A percentile compares a stretch with the other conserved stretches of the same genome.
Conservation (phyloP, 495 filamentous ascomycete genomes). For the Parachaetomium inaequale region DNA sequence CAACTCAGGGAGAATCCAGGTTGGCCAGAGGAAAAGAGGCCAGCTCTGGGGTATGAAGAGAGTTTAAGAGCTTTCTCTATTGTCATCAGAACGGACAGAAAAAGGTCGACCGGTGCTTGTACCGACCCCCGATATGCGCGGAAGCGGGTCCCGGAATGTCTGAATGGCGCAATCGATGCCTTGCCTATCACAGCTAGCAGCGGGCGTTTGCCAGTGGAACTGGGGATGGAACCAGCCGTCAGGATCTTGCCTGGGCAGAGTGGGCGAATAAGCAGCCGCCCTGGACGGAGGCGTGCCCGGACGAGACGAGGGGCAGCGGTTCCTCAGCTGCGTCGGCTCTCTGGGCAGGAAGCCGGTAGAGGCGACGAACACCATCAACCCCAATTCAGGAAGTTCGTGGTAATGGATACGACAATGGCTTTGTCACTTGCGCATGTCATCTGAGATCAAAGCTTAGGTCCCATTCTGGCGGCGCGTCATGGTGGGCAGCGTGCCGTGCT, state of each 20-base stretch:
- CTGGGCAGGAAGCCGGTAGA: not conserved
- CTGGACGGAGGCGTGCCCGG: not conserved
- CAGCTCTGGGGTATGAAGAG: not conserved
- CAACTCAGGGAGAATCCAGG: not conserved
- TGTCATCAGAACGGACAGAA: not conserved
- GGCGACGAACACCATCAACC: not conserved
- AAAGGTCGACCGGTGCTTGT: not conserved
- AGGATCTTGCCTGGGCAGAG: slow-evolving; percentile 4
- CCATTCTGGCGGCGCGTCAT: slow-evolving; percentile 1
- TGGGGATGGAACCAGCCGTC: not conserved
- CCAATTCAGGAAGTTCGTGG: not conserved
- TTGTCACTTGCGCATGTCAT: not conserved
- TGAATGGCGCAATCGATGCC: slow-evolving; percentile 32
- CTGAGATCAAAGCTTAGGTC: not conserved
- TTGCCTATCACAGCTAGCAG: slow-evolving; percentile 27
- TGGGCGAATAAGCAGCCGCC: slow-evolving; percentile 1
- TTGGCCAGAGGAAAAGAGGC: not conserved
- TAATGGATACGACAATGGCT: slow-evolving; percentile 1
- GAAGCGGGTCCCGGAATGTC: slow-evolving; percentile 12
- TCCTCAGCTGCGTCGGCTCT: not conserved
- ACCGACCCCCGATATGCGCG: slow-evolving; percentile 2
- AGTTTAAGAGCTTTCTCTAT: not conserved
- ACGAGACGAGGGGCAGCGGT: not conserved
- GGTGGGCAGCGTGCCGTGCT: not conserved
- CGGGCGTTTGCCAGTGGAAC: slow-evolving; percentile 4